These are phyloP conservation scores for Anthracocystis setariae DNA, from an alignment of 1,284 basidiomycete genomes.

Conservation along the genomic window DNA sequence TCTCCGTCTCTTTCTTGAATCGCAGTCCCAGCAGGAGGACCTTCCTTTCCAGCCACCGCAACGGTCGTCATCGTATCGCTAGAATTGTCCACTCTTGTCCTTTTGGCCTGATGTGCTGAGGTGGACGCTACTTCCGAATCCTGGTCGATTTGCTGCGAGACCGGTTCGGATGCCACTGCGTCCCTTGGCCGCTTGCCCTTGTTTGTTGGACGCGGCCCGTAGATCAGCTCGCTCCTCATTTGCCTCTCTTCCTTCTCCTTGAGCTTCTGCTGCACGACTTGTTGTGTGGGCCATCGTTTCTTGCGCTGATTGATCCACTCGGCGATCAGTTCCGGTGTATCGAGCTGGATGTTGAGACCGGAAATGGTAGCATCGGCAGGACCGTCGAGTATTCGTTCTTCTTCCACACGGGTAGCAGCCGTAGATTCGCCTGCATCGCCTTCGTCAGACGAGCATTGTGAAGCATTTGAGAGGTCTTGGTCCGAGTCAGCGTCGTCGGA, in stretches of 20 bases:
- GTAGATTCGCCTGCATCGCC: slow-evolving; percentile 8
- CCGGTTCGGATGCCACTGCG: background rate
- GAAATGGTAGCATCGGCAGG: slow-evolving; percentile 59
- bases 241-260: slow-evolving; percentile 43
- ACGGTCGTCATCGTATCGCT: background rate
- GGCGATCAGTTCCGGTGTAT: slow-evolving; percentile 63
- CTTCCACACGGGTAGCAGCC: slow-evolving; percentile 2
- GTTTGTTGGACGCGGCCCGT: slow-evolving; percentile 17
- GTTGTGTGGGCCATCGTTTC: slow-evolving; percentile 62
- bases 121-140: background rate
- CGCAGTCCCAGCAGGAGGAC: background rate
- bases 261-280: slow-evolving; percentile 54
- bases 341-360: slow-evolving; percentile 64
- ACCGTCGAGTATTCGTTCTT: slow-evolving; percentile 45
- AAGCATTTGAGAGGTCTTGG: slow-evolving; percentile 6
- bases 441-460: slow-evolving; percentile 4
- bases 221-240: slow-evolving; percentile 31
- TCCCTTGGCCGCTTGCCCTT: slow-evolving; percentile 24
- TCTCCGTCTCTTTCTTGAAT: slow-evolving; percentile 3
- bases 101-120: background rate
- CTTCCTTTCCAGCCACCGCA: no score
- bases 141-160: background rate
- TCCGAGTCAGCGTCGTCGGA: slow-evolving; percentile 2
- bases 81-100: background rate
- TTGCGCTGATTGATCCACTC: slow-evolving; percentile 65